Percentiles rank a stretch among this genome's conserved stretches.
Conservation (phyloP, 2,329 filamentous ascomycete genomes). For the Fusarium cyanostomum region DNA sequence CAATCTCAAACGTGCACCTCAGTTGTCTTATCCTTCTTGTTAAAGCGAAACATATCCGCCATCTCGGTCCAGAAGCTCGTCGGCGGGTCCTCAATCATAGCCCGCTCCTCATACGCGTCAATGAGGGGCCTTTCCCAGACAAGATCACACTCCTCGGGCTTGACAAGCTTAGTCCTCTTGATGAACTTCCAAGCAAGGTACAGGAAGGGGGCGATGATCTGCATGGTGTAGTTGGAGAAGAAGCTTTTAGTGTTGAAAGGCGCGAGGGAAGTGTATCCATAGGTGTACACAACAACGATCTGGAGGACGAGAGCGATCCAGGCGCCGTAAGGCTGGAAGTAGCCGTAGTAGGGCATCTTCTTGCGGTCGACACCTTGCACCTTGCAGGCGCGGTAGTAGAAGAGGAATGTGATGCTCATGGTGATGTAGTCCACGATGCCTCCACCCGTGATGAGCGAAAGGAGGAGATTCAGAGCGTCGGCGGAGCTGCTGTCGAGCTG, state of each 20-base stretch:
- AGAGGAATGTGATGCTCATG: slow-evolving; percentile 65
- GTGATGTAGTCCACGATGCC: slow-evolving; percentile 61
- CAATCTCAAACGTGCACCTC: slow-evolving; percentile 20
- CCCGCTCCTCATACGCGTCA: slow-evolving; percentile 59
- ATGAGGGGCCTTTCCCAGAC: slow-evolving; percentile 63
- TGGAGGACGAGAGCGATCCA: slow-evolving; percentile 31
- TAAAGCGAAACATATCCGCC: slow-evolving; percentile 20
- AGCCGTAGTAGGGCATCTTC: slow-evolving; percentile 61
- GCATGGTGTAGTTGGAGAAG: slow-evolving; percentile 61
- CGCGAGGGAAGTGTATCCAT: slow-evolving; percentile 62
- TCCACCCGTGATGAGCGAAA: slow-evolving; percentile 58
- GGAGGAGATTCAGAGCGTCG: slow-evolving; percentile 55
- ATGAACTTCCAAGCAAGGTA: slow-evolving; percentile 67
- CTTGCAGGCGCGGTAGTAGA: slow-evolving; percentile 64
- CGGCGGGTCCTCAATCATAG: slow-evolving; percentile 48
- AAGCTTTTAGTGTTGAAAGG: slow-evolving; percentile 58
- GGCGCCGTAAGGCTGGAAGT: slow-evolving; percentile 35
- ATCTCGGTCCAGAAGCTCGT: slow-evolving; percentile 50
- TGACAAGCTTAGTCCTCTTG: slow-evolving; percentile 62
- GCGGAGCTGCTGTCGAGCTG: slow-evolving; percentile 53
- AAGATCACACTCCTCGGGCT: slow-evolving; percentile 61
- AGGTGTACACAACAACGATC: slow-evolving; percentile 50
- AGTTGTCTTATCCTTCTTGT: slow-evolving; percentile 20
- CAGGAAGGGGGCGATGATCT: slow-evolving; percentile 56
- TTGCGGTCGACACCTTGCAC: slow-evolving; percentile 56